Evolutionary conservation across 768 basidiomycete species (phyloP), one percentile per base, ranked within the genome.

Genomic region (Kondoa malvinella): DNA sequence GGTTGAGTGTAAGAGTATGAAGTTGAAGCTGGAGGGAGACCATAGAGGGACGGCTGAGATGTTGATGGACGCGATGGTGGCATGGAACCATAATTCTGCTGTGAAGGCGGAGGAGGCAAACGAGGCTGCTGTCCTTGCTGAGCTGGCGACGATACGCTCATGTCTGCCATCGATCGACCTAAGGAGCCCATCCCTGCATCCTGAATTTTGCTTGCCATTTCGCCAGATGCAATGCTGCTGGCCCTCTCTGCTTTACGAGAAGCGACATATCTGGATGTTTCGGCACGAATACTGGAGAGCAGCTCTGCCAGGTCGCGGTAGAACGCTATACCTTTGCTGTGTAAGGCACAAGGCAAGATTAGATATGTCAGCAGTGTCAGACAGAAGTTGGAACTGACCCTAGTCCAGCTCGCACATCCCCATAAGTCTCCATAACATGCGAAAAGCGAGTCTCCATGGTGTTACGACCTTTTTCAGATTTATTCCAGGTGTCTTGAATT

Each of bases 291-390:
- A 27, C 33, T 33, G 15, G n/a, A 3, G 14, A 84, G 80, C 40
- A 92, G 77, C 21, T 84, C 83, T 0, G 80, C 82, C 16, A 97
- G 81, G 70, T 92, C 89, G 3, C 80, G 81, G 76, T 99, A 96
- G 77, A 94, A 99, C 57, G 87, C 84, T 1, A 90, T 79, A 0
- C 92, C 94, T 76, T 92, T 92, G 15, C 88, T 91, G 75, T 71
- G 71, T 33, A 16, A 33, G 27, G 33, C 56, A 66, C 71, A 17
- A 66, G 21, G 26, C 14, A 56, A 61, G 16, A 63, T 14, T n/a
- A n/a, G n/a, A n/a, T n/a, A n/a, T n/a, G n/a, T n/a, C 0, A 1
- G 1, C 40, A n/a, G 16, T 21, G 25, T n/a, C 17, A 33, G 31
- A 34, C 56, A 32, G 34, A 40, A 30, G 32, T 26, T 3, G 70